Evolutionary conservation across 768 basidiomycete genomes (phyloP).

Genomic region (Phlebiopsis gigantea): DNA sequence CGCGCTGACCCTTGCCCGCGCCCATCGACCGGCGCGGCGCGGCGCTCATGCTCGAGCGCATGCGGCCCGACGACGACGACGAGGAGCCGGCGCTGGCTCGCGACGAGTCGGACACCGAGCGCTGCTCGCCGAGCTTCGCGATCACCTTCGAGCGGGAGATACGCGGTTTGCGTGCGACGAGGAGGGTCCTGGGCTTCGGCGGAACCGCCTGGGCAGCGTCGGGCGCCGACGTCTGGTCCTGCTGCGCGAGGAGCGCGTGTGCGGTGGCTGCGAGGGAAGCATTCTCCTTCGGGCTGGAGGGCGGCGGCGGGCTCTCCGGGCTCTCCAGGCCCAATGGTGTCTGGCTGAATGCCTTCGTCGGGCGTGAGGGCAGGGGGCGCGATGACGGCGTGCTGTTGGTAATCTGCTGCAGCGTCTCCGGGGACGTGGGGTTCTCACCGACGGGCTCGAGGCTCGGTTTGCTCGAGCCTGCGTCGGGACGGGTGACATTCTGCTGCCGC

Average conservation of each 20-base stretch:
- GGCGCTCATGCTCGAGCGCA: slow-evolving; percentile 44
- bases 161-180: slow-evolving; percentile 57
- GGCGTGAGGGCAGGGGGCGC: slow-evolving; percentile 15
- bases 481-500: not conserved
- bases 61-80: slow-evolving; percentile 19
- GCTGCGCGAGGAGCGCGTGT: slow-evolving; percentile 20
- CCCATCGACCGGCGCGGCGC: slow-evolving; percentile 29
- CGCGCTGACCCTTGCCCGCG: slow-evolving; percentile 22
- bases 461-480: not conserved
- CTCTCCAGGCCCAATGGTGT: not conserved
- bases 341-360: slow-evolving; percentile 12
- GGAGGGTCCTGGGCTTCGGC: slow-evolving; percentile 26
- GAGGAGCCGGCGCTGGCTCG: slow-evolving; percentile 9
- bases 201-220: slow-evolving; percentile 13
- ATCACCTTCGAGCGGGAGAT: slow-evolving; percentile 82
- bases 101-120: slow-evolving; percentile 36
- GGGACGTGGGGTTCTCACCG: slow-evolving; percentile 5
- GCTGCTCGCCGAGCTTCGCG: slow-evolving; percentile 68
- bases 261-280: slow-evolving; percentile 29
- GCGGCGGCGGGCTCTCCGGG: not conserved
- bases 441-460: slow-evolving; percentile 3
- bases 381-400: slow-evolving; percentile 25
- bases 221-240: not conserved
- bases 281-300: not conserved
- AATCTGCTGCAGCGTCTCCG: slow-evolving; percentile 28